Evolutionary conservation across 2,329 filamentous ascomycete genomes (phyloP).

Genomic region (Emergomyces pasteurianus): DNA sequence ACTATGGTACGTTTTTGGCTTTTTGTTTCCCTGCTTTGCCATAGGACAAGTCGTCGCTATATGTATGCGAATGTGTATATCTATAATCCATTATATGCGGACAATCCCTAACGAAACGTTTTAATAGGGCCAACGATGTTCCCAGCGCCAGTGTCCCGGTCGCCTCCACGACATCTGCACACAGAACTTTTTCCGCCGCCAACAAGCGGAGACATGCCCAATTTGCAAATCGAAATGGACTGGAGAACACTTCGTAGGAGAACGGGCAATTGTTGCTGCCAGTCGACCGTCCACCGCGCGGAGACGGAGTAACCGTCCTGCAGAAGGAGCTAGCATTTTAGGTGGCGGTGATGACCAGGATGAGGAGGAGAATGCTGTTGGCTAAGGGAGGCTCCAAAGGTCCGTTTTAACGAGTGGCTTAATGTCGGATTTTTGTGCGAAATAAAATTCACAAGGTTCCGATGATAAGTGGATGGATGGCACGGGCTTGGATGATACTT

Average conservation of each 20-base stretch:
- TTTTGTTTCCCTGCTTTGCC: background rate
- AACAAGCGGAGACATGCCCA: slow-evolving; percentile 52
- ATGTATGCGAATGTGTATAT: too few relatives aligned
- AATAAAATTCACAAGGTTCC: too few relatives aligned
- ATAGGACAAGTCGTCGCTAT: background rate
- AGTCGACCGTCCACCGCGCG: background rate
- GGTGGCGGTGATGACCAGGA: background rate
- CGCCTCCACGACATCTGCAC: slow-evolving; percentile 69
- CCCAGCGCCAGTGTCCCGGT: slow-evolving; percentile 52
- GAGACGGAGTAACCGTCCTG: background rate
- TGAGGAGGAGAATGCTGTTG: background rate
- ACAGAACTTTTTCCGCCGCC: slow-evolving; percentile 58
- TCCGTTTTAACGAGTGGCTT: background rate
- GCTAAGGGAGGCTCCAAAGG: background rate
- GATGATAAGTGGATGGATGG: background rate
- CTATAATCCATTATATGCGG: background rate
- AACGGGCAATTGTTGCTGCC: slow-evolving; percentile 33
- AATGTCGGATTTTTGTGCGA: background rate
- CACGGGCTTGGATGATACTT: too few relatives aligned
- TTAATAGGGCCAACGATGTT: slow-evolving; percentile 58
- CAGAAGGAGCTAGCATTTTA: background rate
- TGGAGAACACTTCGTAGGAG: slow-evolving; percentile 41
- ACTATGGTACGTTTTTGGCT: slow-evolving; percentile 47
- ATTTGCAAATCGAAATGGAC: slow-evolving; percentile 41
- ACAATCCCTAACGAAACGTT: background rate